Evolutionary conservation across 495 filamentous ascomycete genomes (phyloP), one percentile per base, ranked within the genome.

Genomic region (Penicillium antarcticum): DNA sequence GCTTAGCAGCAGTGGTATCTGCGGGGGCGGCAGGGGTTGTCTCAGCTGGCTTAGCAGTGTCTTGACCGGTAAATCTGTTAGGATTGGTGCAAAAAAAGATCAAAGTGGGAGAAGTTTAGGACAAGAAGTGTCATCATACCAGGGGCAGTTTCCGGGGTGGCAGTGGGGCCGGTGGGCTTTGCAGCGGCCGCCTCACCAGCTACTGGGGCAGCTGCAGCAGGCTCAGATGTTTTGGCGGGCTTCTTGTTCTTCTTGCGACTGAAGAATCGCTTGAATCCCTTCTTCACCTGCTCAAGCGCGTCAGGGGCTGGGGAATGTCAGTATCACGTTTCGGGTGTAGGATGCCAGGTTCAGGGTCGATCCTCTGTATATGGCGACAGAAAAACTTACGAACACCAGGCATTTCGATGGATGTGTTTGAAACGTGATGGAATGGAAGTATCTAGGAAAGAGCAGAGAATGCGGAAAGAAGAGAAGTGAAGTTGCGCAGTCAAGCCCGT

Each of bases 321-420:
- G 45, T 11, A 14, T 19, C 10, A 21, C 16, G 26, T 21, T 42
- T 18, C 16, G 19, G 18, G 0, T 12, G 24, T 39, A 10, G 13
- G 23, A 9, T 10, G 16, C 38, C 37, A 16, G 12, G 33, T 11
- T 10, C 29, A 21, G 24, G 10, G 24, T 10, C 17, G 7, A 18
- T 29, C 8, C 5, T 7, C 5, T 29, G 26, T 33, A 18, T 34
- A 42, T 34, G 41, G 26, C 3, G 5, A n/a, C 10, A 17, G 5
- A 19, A 3, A 16, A 26, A 49, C 47, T 49, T 23, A 49, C 47
- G 47, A 42, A 49, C 47, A 49, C 47, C 47, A 49, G 47, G 47
- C 47, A 49, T 49, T 16, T 41, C 42, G 29, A 33, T 18, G 13
- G 14, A 18, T 8, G 21, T 9, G 9, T 17, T 37, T 38, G 34